Evolutionary conservation across 1,284 basidiomycete genomes (phyloP).

Genomic region (Caloboletus inedulis): DNA sequence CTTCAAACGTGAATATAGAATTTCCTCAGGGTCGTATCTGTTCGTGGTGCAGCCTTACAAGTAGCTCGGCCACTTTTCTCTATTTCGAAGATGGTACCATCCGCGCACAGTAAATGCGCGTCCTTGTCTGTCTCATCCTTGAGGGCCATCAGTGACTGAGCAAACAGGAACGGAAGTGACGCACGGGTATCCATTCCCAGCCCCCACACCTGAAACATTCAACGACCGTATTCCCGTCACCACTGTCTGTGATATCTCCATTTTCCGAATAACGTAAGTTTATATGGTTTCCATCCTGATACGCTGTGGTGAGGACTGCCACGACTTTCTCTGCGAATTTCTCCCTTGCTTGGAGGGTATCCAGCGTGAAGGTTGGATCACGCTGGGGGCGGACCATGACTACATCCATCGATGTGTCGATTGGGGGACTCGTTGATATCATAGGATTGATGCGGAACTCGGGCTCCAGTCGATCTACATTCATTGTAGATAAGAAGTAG

Average conservation of each 20-base stretch:
- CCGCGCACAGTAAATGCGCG: conserved; percentile 69
- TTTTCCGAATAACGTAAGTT: conserved; percentile 52
- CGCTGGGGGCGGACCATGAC: conserved; percentile 79
- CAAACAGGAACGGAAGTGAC: conserved; percentile 31
- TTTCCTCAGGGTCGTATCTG: conserved; percentile 31
- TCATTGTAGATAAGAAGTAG: conserved; percentile 81
- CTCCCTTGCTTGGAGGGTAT: conserved; percentile 41
- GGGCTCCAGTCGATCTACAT: conserved; percentile 82
- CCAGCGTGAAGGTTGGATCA: conserved; percentile 49
- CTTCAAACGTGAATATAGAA: conserved; percentile 45
- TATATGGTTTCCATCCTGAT: conserved; percentile 71
- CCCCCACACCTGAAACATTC: conserved; percentile 80
- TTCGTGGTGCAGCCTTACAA: conserved; percentile 42
- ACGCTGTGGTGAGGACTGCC: conserved; percentile 62
- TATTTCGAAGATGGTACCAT: conserved; percentile 66
- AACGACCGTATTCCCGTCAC: conserved; percentile 56
- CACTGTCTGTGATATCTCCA: conserved; percentile 43
- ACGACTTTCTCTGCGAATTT: conserved; percentile 48
- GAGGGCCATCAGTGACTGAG: conserved; percentile 11
- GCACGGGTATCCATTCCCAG: conserved; percentile 83
- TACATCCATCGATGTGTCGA: conserved; percentile 62
- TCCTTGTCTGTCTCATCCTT: conserved; percentile 54
- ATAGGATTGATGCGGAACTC: conserved; percentile 51
- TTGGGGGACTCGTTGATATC: conserved; percentile 38
- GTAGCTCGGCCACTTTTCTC: conserved; percentile 52